A percentile compares a stretch with the other conserved stretches of the same genome.
phyloP scores from a whole-genome alignment of 306 rosid species.

The Purshia tridentata region DNA sequence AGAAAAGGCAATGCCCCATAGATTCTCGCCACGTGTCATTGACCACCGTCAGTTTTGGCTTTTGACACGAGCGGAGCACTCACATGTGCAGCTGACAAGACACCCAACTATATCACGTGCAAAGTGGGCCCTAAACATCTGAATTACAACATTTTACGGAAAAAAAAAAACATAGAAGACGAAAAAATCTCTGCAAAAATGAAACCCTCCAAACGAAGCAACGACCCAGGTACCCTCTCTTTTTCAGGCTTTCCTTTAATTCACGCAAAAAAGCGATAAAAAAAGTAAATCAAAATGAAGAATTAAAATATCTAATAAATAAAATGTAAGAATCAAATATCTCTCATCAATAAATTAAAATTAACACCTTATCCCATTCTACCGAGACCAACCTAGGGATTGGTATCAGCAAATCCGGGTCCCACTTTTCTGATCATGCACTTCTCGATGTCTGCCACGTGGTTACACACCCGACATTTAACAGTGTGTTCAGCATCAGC shows the following conservation, averaged over 20 bases:
- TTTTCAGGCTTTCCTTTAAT: slow-evolving; percentile 40
- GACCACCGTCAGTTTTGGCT: slow-evolving; percentile 67
- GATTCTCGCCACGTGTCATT: slow-evolving; percentile 52
- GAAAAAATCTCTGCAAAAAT: slow-evolving; percentile 5
- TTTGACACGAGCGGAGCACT: slow-evolving; percentile 51
- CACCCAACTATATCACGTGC: slow-evolving; percentile 56
- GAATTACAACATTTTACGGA: slow-evolving; percentile 10
- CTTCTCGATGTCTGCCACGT: slow-evolving; percentile 50
- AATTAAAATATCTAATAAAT: background rate
- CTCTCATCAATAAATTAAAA: slow-evolving; percentile 8
- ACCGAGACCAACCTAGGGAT: slow-evolving; percentile 42
- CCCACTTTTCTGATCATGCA: slow-evolving; percentile 18
- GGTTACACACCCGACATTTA: slow-evolving; percentile 20
- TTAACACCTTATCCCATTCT: slow-evolving; percentile 36
- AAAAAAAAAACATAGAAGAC: background rate
- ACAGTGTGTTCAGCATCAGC: background rate
- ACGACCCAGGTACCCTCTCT: slow-evolving; percentile 31
- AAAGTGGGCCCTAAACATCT: slow-evolving; percentile 27
- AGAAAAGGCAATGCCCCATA: slow-evolving; percentile 23
- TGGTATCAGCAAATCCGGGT: slow-evolving; percentile 12
- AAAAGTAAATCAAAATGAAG: background rate
- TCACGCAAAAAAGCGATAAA: slow-evolving; percentile 29
- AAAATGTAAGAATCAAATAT: background rate
- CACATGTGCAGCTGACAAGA: slow-evolving; percentile 71
- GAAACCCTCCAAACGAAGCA: slow-evolving; percentile 45